phyloP scores from a whole-genome alignment of 2,329 filamentous ascomycete species.

The Pseudogymnoascus sp. region DNA sequence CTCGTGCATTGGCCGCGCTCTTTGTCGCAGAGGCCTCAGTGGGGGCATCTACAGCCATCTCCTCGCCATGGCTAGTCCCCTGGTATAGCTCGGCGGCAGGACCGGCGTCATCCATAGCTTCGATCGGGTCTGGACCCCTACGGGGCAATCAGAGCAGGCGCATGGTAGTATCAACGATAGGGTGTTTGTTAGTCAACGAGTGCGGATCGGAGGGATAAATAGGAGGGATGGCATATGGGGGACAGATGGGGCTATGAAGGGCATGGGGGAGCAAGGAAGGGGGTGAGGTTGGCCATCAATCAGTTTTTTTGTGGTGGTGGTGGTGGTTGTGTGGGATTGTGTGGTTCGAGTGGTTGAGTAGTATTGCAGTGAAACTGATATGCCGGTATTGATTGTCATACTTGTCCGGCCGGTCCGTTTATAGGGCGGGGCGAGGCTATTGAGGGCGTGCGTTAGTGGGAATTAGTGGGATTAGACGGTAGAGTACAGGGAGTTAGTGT shows the following conservation, averaged over 20 bases:
- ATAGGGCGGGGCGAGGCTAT: neutral
- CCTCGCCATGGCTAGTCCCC: neutral
- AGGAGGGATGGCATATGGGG: neutral
- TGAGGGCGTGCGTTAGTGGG: neutral
- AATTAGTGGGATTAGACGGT: neutral
- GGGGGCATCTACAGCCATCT: neutral
- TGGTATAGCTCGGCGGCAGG: neutral
- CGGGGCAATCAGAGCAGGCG: neutral
- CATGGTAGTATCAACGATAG: neutral
- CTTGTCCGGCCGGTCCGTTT: neutral
- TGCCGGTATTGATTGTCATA: neutral
- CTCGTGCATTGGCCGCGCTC: constrained; percentile 30
- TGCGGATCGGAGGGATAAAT: neutral
- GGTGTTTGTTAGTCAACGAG: neutral
- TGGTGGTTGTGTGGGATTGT: neutral
- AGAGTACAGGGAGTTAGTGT: neutral
- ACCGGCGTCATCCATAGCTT: neutral
- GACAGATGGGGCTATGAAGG: neutral
- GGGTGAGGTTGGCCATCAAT: neutral
- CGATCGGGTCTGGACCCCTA: neutral
- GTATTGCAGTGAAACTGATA: constrained; percentile 5
- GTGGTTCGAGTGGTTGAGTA: neutral
- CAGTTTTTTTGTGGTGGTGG: neutral
- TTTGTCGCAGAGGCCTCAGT: constrained; percentile 17
- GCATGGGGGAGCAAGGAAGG: neutral